Conservation (phyloP, 257 asterid species). For the Anisodus tanguticus region DNA sequence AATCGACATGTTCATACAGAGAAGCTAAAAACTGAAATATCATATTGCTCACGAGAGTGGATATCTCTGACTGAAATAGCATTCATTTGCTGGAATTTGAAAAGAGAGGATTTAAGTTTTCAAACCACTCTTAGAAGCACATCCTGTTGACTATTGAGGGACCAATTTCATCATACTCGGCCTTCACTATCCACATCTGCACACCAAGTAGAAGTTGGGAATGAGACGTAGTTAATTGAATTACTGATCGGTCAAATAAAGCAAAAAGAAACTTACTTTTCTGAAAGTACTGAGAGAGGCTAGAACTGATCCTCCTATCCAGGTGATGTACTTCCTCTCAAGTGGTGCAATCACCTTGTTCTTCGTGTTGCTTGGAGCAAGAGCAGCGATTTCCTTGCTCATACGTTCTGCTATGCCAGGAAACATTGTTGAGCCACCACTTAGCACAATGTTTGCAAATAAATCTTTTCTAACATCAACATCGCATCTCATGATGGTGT, state of each 20-base stretch:
- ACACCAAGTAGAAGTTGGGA: background rate
- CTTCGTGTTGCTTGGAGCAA: background rate
- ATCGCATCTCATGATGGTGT: background rate
- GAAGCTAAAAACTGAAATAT: background rate
- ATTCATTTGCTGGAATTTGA: background rate
- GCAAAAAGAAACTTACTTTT: slow-evolving; percentile 11
- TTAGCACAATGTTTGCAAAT: slow-evolving; percentile 12
- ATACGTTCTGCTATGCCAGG: background rate
- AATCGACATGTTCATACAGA: background rate
- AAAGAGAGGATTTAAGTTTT: background rate
- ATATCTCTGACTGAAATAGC: background rate
- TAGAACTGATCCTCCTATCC: background rate
- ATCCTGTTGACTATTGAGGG: background rate
- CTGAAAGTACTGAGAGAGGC: slow-evolving; percentile 13
- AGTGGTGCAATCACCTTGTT: slow-evolving; percentile 18
- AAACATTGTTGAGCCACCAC: slow-evolving; percentile 16
- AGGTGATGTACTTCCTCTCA: slow-evolving; percentile 14
- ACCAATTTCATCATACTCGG: slow-evolving; percentile 13
- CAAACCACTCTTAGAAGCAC: slow-evolving; percentile 12
- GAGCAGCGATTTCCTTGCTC: slow-evolving; percentile 23
- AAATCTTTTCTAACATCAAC: background rate
- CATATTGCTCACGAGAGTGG: background rate
- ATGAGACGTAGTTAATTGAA: background rate
- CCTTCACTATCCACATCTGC: slow-evolving; percentile 28
- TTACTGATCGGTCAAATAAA: background rate